Evolutionary conservation across 371 early-diverging fungal species (phyloP).

Genomic region (Neoconidiobolus thromboides): DNA sequence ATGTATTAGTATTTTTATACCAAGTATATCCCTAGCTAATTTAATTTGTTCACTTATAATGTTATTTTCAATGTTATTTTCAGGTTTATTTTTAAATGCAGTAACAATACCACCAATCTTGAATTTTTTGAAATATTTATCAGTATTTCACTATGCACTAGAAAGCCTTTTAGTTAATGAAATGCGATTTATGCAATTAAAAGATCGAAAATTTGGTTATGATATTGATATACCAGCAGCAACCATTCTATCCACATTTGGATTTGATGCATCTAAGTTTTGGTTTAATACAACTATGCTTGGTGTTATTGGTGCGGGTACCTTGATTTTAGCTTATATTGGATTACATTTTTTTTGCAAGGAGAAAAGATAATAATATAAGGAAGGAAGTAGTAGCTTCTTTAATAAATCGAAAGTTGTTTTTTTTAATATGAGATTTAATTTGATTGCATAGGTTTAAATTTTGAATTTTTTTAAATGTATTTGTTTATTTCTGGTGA

Average conservation of each 20-base stretch:
- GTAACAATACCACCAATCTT: slow-evolving; percentile 57
- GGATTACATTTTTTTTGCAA: slow-evolving; percentile 71
- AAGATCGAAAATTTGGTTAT: slow-evolving; percentile 60
- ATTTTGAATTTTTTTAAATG: too few species aligned
- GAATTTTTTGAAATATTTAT: slow-evolving; percentile 56
- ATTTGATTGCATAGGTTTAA: too few species aligned
- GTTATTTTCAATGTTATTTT: slow-evolving; percentile 79
- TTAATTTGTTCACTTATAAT: slow-evolving; percentile 57
- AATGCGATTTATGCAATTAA: slow-evolving; percentile 48
- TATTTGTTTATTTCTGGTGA: too few species aligned
- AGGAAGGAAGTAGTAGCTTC: neutral
- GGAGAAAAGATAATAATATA: slow-evolving; percentile 39
- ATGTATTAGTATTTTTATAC: slow-evolving; percentile 51
- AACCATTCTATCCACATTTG: slow-evolving; percentile 71
- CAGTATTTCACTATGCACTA: slow-evolving; percentile 74
- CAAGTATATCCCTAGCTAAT: slow-evolving; percentile 59
- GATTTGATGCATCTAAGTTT: slow-evolving; percentile 65
- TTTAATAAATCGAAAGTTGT: too few species aligned
- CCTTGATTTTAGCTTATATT: slow-evolving; percentile 47
- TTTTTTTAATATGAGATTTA: too few species aligned
- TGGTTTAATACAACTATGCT: slow-evolving; percentile 63
- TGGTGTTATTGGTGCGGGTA: slow-evolving; percentile 30
- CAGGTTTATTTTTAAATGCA: slow-evolving; percentile 73
- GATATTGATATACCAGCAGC: slow-evolving; percentile 75
- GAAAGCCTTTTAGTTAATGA: slow-evolving; percentile 82